Evolutionary conservation across 73 alveolate genomes (phyloP).

Genomic region (Tetrahymena borealis): DNA sequence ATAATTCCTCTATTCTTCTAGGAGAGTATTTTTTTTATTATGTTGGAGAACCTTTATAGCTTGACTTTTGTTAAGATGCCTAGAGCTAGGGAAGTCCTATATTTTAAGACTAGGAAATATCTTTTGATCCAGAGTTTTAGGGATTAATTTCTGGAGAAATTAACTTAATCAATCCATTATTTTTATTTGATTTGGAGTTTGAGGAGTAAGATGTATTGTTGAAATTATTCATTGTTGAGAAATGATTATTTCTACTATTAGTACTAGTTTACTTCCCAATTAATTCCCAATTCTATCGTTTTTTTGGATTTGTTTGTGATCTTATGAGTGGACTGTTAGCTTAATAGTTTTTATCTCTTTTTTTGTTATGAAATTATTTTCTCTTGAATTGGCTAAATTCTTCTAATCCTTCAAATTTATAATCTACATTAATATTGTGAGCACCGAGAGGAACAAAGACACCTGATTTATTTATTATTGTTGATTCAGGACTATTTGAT

Average conservation of each 20-base stretch:
- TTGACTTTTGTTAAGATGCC: no score
- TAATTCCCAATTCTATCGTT: neutral
- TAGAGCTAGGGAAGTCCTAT: no score
- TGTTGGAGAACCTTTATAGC: no score
- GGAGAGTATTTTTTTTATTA: neutral
- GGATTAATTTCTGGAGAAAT: neutral
- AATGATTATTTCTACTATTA: neutral
- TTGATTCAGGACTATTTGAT: neutral
- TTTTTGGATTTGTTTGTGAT: neutral
- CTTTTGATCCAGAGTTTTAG: no score
- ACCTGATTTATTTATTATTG: neutral
- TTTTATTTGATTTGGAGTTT: neutral
- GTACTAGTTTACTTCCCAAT: neutral
- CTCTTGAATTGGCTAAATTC: neutral
- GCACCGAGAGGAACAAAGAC: neutral
- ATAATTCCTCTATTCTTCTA: neutral
- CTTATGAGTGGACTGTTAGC: neutral
- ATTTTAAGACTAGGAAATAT: no score
- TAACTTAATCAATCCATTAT: neutral
- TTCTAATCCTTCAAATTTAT: neutral
- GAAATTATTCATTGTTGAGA: neutral
- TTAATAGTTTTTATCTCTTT: neutral
- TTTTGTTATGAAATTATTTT: neutral
- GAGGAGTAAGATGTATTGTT: neutral
- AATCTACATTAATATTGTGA: neutral